A percentile compares a stretch with the other conserved stretches of the same genome.
These are phyloP conservation scores for Clavariopsis aquatica DNA, from an alignment of 495 filamentous ascomycete species.

Conservation along the genomic window DNA sequence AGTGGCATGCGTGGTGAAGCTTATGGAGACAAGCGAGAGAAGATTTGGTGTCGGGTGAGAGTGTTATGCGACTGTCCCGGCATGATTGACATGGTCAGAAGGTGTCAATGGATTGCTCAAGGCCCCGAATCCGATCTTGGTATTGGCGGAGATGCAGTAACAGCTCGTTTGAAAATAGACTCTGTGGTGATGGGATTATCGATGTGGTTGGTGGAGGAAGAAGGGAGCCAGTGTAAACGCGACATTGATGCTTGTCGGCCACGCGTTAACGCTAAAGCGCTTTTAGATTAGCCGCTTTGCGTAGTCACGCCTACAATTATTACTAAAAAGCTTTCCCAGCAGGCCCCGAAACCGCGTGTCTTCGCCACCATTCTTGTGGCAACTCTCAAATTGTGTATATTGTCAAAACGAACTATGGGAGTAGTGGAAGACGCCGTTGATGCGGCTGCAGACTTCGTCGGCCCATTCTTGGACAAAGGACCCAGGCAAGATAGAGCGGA, in stretches of 20 bases:
- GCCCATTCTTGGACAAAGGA: slow-evolving; percentile 17
- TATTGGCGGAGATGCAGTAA: slow-evolving; percentile 4
- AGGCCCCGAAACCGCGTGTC: not conserved
- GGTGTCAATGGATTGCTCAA: slow-evolving; percentile 4
- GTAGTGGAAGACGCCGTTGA: slow-evolving; percentile 24
- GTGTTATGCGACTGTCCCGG: slow-evolving; percentile 26
- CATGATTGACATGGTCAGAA: slow-evolving; percentile 35
- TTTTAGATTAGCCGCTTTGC: slow-evolving; percentile 11
- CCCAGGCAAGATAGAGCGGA: not conserved
- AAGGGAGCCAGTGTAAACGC: slow-evolving; percentile 2
- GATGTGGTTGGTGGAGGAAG: slow-evolving; percentile 11
- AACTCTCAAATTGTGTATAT: not conserved
- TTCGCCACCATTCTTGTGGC: slow-evolving; percentile 3
- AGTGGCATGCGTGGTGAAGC: slow-evolving; percentile 58
- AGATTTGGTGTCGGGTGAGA: slow-evolving; percentile 25
- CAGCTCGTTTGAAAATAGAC: slow-evolving; percentile 21
- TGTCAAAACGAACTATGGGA: slow-evolving; percentile 15
- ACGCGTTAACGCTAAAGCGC: slow-evolving; percentile 11
- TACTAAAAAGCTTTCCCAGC: slow-evolving; percentile 4
- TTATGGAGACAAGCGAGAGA: slow-evolving; percentile 47
- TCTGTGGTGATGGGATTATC: slow-evolving; percentile 16
- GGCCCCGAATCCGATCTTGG: slow-evolving; percentile 22
- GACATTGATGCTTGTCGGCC: slow-evolving; percentile 8
- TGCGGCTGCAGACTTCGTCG: slow-evolving; percentile 31
- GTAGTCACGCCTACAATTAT: not conserved